These are phyloP conservation scores for Rhodomyrtus tomentosa DNA, from an alignment of 345 rosid genomes.

Conservation along the genomic window DNA sequence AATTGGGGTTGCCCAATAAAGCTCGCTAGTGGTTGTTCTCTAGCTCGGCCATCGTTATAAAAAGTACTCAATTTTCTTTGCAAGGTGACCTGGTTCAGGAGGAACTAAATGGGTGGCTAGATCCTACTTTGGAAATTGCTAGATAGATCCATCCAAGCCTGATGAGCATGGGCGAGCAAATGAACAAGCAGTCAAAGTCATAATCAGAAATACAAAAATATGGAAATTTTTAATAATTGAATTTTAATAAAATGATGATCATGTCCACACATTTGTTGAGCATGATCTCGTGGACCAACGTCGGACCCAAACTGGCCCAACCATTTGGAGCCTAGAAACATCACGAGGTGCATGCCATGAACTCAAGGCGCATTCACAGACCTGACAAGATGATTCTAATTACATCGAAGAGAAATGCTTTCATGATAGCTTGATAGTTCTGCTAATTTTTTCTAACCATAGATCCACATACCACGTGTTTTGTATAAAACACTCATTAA, in stretches of 20 bases:
- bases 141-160: neutral
- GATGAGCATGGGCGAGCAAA: neutral
- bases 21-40: neutral
- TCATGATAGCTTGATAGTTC: too few species aligned
- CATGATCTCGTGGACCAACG: too few species aligned
- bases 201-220: neutral
- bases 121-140: neutral
- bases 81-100: neutral
- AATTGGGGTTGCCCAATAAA: neutral
- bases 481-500: too few species aligned
- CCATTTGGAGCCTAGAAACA: too few species aligned
- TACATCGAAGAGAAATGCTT: too few species aligned
- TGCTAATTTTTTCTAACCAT: too few species aligned
- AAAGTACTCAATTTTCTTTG: neutral
- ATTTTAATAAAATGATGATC: neutral
- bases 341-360: too few species aligned
- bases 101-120: rapidly evolving
- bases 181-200: neutral
- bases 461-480: too few species aligned
- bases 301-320: too few species aligned
- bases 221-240: neutral
- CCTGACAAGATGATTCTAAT: too few species aligned
- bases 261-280: neutral
- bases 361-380: too few species aligned
- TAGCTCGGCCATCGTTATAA: neutral